phyloP scores from a whole-genome alignment of 768 basidiomycete genomes.

The Boletus pseudopeckii region DNA sequence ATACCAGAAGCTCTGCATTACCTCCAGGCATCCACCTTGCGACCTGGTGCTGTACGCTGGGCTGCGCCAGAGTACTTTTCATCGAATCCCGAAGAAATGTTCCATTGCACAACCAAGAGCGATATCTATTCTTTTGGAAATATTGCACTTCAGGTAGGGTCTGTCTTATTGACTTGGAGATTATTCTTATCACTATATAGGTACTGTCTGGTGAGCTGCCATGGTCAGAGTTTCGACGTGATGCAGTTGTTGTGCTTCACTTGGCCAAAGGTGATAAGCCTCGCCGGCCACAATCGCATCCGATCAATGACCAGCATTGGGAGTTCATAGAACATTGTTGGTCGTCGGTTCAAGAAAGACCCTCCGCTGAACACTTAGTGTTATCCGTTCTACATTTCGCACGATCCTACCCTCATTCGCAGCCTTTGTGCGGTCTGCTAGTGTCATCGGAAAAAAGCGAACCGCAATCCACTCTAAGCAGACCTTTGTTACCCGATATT shows the following conservation, averaged over 20 bases:
- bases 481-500: not conserved
- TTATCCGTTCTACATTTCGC: not conserved
- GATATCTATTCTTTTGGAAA: conserved; percentile 13
- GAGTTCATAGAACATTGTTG: conserved; percentile 7
- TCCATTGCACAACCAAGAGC: not conserved
- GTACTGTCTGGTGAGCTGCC: conserved; percentile 2
- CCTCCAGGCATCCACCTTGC: conserved; percentile 4
- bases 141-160: conserved; percentile 3
- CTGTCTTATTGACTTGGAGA: not conserved
- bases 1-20: conserved; percentile 2
- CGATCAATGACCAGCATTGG: conserved; percentile 7
- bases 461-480: not conserved
- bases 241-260: not conserved
- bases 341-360: not conserved
- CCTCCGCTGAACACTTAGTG: not conserved
- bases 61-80: conserved; percentile 7
- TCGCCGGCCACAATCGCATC: conserved; percentile 2
- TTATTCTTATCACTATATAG: not conserved
- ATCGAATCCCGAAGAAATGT: not conserved
- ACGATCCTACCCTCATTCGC: not conserved
- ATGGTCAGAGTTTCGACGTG: conserved; percentile 5
- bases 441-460: not conserved
- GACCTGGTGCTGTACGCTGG: conserved; percentile 3
- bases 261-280: conserved; percentile 5
- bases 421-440: not conserved